These are phyloP conservation scores for Epipyxis sp. DNA, from an alignment of 108 stramenopile species.

Conservation along the genomic window DNA sequence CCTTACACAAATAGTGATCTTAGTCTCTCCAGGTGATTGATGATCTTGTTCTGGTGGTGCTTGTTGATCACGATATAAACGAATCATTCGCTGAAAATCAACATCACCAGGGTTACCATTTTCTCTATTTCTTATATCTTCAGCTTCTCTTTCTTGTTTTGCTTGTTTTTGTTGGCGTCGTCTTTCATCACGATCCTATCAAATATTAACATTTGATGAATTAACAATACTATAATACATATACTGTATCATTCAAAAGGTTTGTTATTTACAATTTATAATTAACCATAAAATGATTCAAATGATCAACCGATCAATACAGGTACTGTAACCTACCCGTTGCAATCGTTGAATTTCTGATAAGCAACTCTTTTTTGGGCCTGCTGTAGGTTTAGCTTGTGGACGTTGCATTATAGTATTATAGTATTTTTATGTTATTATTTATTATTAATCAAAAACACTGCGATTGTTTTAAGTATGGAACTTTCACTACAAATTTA, in stretches of 20 bases:
- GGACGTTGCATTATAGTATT: too few species aligned
- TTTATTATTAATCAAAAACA: too few species aligned
- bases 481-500: too few species aligned
- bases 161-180: conserved; percentile 67
- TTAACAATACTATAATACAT: too few species aligned
- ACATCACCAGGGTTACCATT: conserved; percentile 95
- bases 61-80: conserved; percentile 50
- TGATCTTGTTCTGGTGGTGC: conserved; percentile 24
- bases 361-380: conserved; percentile 17
- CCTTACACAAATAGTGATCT: conserved; percentile 64
- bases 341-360: conserved; percentile 32
- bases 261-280: not conserved
- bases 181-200: conserved; percentile 77
- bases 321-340: conserved; percentile 1
- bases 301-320: conserved; percentile 18
- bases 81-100: conserved; percentile 90
- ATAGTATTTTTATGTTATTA: too few species aligned
- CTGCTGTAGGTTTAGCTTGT: not conserved
- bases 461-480: too few species aligned
- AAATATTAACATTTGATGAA: conserved; percentile 56
- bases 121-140: conserved; percentile 71
- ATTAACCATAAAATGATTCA: not conserved
- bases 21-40: conserved; percentile 28
- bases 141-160: conserved; percentile 66
- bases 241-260: too few species aligned